Evolutionary conservation across 208 protist genomes (phyloP).

Genomic region (Leptomonas pyrrhocoris): DNA sequence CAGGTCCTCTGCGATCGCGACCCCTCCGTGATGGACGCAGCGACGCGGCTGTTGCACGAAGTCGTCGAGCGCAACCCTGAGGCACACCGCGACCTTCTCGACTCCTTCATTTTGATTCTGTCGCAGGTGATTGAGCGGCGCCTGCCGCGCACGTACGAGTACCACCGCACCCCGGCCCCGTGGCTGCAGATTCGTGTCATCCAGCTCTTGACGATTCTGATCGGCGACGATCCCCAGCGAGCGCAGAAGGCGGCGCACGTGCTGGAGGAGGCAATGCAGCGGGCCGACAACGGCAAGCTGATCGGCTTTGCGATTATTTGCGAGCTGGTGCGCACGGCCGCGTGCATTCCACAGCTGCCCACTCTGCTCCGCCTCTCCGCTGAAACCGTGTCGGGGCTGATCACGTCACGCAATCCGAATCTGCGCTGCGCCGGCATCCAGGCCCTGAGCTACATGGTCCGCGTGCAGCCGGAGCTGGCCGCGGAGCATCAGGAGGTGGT

Average conservation of each 20-base stretch:
- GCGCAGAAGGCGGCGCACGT: slow-evolving; percentile 72
- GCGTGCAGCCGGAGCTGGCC: slow-evolving; percentile 86
- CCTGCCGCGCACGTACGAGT: slow-evolving; percentile 93
- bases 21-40: slow-evolving; percentile 95
- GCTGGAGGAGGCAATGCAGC: slow-evolving; percentile 86
- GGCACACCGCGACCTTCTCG: slow-evolving; percentile 83
- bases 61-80: slow-evolving; percentile 40
- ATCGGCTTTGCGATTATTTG: slow-evolving; percentile 90
- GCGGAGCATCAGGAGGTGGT: slow-evolving; percentile 92
- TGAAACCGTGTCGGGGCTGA: slow-evolving; percentile 67
- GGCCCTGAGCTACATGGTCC: slow-evolving; percentile 91
- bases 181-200: slow-evolving; percentile 97
- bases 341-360: slow-evolving; percentile 87
- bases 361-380: slow-evolving; percentile 84
- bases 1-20: slow-evolving; percentile 94
- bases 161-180: slow-evolving; percentile 96
- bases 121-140: slow-evolving; percentile 92
- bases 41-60: slow-evolving; percentile 87
- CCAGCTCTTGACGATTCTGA: slow-evolving; percentile 59
- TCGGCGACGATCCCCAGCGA: slow-evolving; percentile 44
- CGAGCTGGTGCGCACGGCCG: slow-evolving; percentile 89
- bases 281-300: slow-evolving; percentile 89
- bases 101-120: slow-evolving; percentile 93
- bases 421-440: slow-evolving; percentile 95
- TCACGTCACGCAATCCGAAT: slow-evolving; percentile 91